phyloP scores from a whole-genome alignment of 495 filamentous ascomycete species.

The Talaromyces adpressus region DNA sequence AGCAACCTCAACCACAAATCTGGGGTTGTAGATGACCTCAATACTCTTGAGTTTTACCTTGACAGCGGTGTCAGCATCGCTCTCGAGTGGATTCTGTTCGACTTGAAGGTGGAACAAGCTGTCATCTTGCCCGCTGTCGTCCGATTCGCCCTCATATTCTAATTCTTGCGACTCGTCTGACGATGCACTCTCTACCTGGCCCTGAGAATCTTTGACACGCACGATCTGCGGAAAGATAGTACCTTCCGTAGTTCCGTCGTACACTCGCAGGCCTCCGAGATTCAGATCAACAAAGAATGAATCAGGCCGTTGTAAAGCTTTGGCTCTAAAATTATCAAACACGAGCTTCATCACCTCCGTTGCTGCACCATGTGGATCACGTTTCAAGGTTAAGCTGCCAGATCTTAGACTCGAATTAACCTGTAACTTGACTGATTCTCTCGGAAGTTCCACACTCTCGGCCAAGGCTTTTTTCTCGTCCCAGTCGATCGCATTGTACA shows the following conservation, averaged over 20 bases:
- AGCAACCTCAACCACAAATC: conserved; percentile 78
- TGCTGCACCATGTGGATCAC: conserved; percentile 71
- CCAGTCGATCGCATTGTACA: conserved; percentile 97
- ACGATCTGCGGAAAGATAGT: conserved; percentile 92
- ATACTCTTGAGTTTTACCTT: conserved; percentile 90
- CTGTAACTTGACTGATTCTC: conserved; percentile 86
- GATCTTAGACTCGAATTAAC: conserved; percentile 83
- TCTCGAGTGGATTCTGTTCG: conserved; percentile 92
- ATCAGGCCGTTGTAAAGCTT: conserved; percentile 78
- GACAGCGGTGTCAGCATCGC: conserved; percentile 80
- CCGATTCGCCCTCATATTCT: conserved; percentile 38
- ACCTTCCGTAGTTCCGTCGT: conserved; percentile 88
- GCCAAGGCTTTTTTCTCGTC: conserved; percentile 89
- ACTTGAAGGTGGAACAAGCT: conserved; percentile 84
- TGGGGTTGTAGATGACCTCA: conserved; percentile 94
- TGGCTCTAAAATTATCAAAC: conserved; percentile 89
- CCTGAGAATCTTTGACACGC: conserved; percentile 78
- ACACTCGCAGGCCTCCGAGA: conserved; percentile 86
- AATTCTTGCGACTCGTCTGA: conserved; percentile 45
- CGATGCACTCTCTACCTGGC: conserved; percentile 31
- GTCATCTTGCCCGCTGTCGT: conserved; percentile 56
- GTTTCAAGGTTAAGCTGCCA: conserved; percentile 87
- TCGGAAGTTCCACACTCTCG: conserved; percentile 80
- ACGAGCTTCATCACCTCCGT: conserved; percentile 81
- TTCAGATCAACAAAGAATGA: conserved; percentile 83